These are phyloP conservation scores for Rhizopogon sp. DNA, from an alignment of 768 basidiomycete species.

Conservation along the genomic window DNA sequence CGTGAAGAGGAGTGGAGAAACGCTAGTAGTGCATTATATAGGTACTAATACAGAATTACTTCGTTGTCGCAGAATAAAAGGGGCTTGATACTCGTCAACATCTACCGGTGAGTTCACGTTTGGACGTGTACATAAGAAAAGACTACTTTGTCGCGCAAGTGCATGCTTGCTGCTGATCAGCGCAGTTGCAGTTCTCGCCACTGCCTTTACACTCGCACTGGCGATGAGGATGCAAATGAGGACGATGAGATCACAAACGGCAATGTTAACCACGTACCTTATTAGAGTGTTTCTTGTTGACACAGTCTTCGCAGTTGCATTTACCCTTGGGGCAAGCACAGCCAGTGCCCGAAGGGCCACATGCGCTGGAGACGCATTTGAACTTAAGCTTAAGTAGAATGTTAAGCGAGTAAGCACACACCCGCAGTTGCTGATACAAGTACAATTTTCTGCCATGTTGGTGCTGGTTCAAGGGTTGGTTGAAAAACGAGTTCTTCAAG, in stretches of 20 bases:
- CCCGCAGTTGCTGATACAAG: constrained; percentile 25
- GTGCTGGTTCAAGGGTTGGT: not conserved
- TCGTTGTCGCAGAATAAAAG: not conserved
- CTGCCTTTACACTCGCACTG: constrained; percentile 20
- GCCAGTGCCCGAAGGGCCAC: constrained; percentile 25
- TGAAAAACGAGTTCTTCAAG: not conserved
- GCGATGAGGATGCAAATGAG: no score
- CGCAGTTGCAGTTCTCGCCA: constrained; percentile 13
- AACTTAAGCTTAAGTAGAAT: not conserved
- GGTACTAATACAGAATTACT: not conserved
- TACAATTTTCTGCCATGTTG: constrained; percentile 20
- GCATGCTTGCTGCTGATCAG: constrained; percentile 10
- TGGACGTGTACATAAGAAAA: not conserved
- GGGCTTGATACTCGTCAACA: not conserved
- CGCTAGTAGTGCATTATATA: not conserved
- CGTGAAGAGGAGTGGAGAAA: not conserved
- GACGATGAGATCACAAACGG: not conserved
- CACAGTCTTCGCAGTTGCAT: constrained; percentile 26
- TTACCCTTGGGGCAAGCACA: constrained; percentile 25
- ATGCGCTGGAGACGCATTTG: constrained; percentile 17
- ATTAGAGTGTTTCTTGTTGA: constrained; percentile 21
- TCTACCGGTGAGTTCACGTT: not conserved
- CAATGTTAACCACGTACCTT: constrained; percentile 10
- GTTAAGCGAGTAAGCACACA: constrained; percentile 6
- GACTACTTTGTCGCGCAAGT: constrained; percentile 14